Evolutionary conservation across 2,329 filamentous ascomycete genomes (phyloP), one percentile per base, ranked within the genome.

Genomic region (Hymenoscyphus fructigenus): DNA sequence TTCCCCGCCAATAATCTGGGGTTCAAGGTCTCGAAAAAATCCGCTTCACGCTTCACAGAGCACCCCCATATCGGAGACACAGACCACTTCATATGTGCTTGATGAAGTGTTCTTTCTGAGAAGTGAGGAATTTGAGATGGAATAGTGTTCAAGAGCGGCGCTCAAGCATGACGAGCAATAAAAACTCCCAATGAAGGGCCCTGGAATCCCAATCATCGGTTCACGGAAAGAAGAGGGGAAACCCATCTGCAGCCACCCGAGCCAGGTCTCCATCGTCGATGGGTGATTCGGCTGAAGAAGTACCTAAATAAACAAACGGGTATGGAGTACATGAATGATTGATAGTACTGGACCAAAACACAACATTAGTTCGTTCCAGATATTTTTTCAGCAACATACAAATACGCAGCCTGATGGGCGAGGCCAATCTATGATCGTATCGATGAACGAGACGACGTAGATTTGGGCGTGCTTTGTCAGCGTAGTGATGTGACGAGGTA

Each of bases 361-460:
- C 59, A 32, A 28, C 47, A 61, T 61, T 7, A 55, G 44, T 61
- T 61, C 59, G 44, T 61, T 61, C 59, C 41, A 34, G 28, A 53
- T 26, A 26, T 53, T 10, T 26, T 4, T 53, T 15, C 12, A 26
- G 41, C 36, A 60, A 28, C 36, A 60, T 50, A 50, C 20, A 28
- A 23, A 60, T 50, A 50, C 20, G 36, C 59, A 60, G 53, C 20
- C 59, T 60, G 23, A 26, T 47, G 59, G 23, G 5, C 7, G 38
- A 15, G 59, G 12, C 41, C n/a, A 41, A 60, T n/a, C 41, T 15
- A 9, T 50, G 58, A 34, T 44, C 14, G 38, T 26, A 44, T 26
- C 23, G 34, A 60, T 26, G 7, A 28, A 60, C 23, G 58, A n/a
- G 34, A 17, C 17, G 28, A 50, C 4, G 5, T 41, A 29, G 4